A percentile compares a stretch with the other conserved stretches of the same genome.
These are phyloP conservation scores for Protomyces pachydermus DNA, from an alignment of 1,139 yeast genomes.

Conservation along the genomic window DNA sequence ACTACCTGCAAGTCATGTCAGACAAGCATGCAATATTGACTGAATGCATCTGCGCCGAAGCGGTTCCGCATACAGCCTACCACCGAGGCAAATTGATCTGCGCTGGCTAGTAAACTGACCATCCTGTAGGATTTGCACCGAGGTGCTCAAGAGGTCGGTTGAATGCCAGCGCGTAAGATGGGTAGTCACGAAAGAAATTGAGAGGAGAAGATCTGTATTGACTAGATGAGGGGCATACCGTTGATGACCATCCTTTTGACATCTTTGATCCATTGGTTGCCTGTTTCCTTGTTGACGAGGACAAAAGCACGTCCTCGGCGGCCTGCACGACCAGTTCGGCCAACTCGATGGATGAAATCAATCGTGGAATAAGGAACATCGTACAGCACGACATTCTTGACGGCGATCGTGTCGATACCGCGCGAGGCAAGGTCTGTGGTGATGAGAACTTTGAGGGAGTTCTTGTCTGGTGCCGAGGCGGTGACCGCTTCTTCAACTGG, in stretches of 20 bases:
- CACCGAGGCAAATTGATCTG: neutral
- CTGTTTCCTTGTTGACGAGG: conserved; percentile 60
- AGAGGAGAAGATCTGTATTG: neutral
- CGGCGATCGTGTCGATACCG: conserved; percentile 79
- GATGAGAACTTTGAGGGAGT: conserved; percentile 55
- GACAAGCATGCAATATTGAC: too few relatives aligned
- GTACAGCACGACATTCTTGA: conserved; percentile 74
- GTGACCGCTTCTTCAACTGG: neutral
- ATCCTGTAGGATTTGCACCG: neutral
- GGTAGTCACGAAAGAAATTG: neutral
- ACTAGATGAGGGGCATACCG: conserved; percentile 17
- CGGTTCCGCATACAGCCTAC: neutral
- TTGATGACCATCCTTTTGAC: conserved; percentile 42
- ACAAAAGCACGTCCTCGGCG: conserved; percentile 83
- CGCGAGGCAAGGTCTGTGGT: conserved; percentile 90
- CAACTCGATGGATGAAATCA: conserved; percentile 85
- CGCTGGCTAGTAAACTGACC: conserved; percentile 1
- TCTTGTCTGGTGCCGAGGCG: neutral
- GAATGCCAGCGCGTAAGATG: neutral
- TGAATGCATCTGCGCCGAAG: neutral
- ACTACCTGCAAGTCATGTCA: neutral
- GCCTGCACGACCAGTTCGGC: conserved; percentile 91
- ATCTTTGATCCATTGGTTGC: conserved; percentile 73
- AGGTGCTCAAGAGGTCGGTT: neutral
- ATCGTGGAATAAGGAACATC: conserved; percentile 82